These are phyloP conservation scores for Eragrostis nindensis DNA, from an alignment of 176 grass and related monocot genomes.

Conservation along the genomic window DNA sequence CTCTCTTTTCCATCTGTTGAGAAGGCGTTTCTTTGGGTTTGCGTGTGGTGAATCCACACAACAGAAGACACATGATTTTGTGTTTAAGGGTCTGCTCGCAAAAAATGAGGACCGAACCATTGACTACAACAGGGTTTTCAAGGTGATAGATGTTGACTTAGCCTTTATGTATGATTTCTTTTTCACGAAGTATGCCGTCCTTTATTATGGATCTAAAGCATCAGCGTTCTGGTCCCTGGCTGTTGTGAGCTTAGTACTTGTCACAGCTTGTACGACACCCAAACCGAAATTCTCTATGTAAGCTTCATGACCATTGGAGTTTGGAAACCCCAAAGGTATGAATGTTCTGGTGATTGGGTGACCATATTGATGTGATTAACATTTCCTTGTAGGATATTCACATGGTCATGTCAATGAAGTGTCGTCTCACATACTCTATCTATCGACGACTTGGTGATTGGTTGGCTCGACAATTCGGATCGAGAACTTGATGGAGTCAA, in stretches of 20 bases:
- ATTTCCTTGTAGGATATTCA: too few relatives aligned
- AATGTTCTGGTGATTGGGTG: too few relatives aligned
- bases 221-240: neutral
- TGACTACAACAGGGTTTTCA: neutral
- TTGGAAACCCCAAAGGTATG: too few relatives aligned
- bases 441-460: too few relatives aligned
- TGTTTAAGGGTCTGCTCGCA: slow-evolving; percentile 25
- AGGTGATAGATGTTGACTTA: slow-evolving; percentile 12
- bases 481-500: too few relatives aligned
- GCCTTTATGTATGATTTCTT: slow-evolving; percentile 28
- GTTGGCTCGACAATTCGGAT: too few relatives aligned
- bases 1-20: slow-evolving; percentile 33
- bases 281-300: neutral
- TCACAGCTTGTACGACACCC: neutral
- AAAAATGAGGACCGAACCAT: neutral
- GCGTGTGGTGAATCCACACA: neutral
- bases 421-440: too few relatives aligned
- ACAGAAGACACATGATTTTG: slow-evolving; percentile 20
- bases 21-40: slow-evolving; percentile 41
- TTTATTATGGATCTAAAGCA: neutral
- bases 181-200: slow-evolving; percentile 26
- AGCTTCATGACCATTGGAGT: too few relatives aligned
- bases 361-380: too few relatives aligned
- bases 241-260: neutral
- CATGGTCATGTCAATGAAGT: too few relatives aligned